These are phyloP conservation scores for maize (Zea mays) DNA, from an alignment of 176 grass and related monocot species.

Conservation along the genomic window DNA sequence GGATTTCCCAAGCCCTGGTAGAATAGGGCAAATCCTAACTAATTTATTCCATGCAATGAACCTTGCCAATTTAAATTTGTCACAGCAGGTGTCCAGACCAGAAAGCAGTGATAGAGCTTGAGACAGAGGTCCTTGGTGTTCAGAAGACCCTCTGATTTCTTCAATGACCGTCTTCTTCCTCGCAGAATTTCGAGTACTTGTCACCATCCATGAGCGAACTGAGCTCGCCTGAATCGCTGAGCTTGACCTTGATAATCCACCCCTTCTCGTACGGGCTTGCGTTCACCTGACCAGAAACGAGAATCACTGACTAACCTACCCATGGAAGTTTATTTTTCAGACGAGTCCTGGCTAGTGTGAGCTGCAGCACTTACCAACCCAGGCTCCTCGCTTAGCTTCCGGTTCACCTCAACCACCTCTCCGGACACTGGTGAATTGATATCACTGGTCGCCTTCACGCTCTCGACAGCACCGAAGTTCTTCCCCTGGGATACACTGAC, in stretches of 20 bases:
- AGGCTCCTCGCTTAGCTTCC: slow-evolving; percentile 52
- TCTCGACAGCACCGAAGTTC: slow-evolving; percentile 90
- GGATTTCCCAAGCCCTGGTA: slow-evolving; percentile 25
- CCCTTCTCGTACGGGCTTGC: slow-evolving; percentile 71
- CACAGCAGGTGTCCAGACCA: slow-evolving; percentile 3
- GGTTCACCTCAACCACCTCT: slow-evolving; percentile 74
- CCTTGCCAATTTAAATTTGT: background rate
- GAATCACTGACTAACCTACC: background rate
- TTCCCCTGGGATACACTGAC: slow-evolving; percentile 56
- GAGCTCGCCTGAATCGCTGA: slow-evolving; percentile 61
- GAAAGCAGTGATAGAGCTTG: slow-evolving; percentile 12
- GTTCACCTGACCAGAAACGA: slow-evolving; percentile 48
- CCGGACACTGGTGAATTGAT: slow-evolving; percentile 79
- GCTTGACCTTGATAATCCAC: slow-evolving; percentile 97
- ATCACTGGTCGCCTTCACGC: slow-evolving; percentile 97
- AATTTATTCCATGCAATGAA: slow-evolving; percentile 41
- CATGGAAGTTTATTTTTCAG: slow-evolving; percentile 2
- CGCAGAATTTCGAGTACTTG: slow-evolving; percentile 78
- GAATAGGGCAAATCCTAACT: slow-evolving; percentile 24
- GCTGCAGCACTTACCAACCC: slow-evolving; percentile 57
- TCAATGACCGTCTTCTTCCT: slow-evolving; percentile 93
- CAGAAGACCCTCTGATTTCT: slow-evolving; percentile 8
- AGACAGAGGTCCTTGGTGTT: slow-evolving; percentile 16
- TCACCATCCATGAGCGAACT: slow-evolving; percentile 75
- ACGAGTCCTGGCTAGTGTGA: background rate